A percentile compares a stretch with the other conserved stretches of the same genome.
Evolutionary conservation across 2,329 filamentous ascomycete species (phyloP).

Genomic region (Magnaporthiopsis rhizophila): DNA sequence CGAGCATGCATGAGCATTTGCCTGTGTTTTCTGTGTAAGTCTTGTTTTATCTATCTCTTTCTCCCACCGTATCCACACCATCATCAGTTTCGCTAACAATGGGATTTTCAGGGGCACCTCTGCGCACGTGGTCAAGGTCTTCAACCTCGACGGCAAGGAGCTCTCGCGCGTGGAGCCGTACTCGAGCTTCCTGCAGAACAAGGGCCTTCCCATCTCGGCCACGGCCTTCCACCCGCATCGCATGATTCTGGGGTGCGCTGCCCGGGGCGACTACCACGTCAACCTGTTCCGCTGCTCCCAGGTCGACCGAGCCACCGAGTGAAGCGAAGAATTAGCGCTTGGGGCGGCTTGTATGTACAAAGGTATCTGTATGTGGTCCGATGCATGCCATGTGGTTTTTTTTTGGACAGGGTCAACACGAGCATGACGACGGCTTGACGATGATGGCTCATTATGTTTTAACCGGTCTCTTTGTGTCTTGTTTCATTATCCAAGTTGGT

Average conservation of each 20-base stretch:
- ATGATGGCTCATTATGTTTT: neutral
- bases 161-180: constrained; percentile 85
- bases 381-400: neutral
- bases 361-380: neutral
- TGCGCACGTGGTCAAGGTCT: constrained; percentile 80
- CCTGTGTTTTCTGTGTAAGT: constrained; percentile 91
- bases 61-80: neutral
- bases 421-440: neutral
- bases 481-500: neutral
- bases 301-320: constrained; percentile 16
- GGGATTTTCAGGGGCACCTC: constrained; percentile 65
- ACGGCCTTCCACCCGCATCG: constrained; percentile 94
- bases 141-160: constrained; percentile 75
- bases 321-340: neutral
- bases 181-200: constrained; percentile 76
- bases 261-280: constrained; percentile 80
- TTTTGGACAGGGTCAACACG: neutral
- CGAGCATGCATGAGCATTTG: constrained; percentile 91
- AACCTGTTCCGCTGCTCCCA: constrained; percentile 74
- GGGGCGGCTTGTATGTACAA: neutral
- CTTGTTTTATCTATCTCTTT: neutral
- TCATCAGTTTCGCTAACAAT: constrained; percentile 14
- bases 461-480: neutral
- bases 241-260: constrained; percentile 82
- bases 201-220: constrained; percentile 72